Evolutionary conservation across 108 stramenopile genomes (phyloP), one percentile per base, ranked within the genome.

Genomic region (Fistulifera solaris): DNA sequence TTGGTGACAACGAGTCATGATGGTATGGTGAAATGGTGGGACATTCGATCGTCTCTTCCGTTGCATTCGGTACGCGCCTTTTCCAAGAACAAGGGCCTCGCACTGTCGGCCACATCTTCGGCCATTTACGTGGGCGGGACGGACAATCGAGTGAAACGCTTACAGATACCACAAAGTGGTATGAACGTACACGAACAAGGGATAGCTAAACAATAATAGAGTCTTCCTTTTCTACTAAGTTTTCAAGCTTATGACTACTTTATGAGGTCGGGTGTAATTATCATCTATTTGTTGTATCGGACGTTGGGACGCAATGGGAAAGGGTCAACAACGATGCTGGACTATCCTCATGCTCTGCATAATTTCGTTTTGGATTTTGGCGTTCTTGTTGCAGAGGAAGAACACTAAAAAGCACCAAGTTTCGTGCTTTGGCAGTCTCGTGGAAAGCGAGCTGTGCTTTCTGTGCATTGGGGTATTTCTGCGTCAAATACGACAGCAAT

Each of bases 21-120:
- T 70, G 94, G 94, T 5, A 82, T 77, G 18, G 58, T 95, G 22
- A 94, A 94, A 62, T 65, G 91, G 10, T 95, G 94, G 94, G 94
- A 95, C 67, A 94, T 92, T 50, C 83, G 94, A 6, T 94, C 91
- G 15, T 78, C 82, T 14, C 66, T 90, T 27, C 94, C 94, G 5
- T 69, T 95, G 64, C 85, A 92, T 67, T 90, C 87, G 17, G 83
- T 93, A n/a, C 73, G 68, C 38, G 90, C 80, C n/a, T 83, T 86
- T 55, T 45, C 58, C 2, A 85, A 83, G 61, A 75, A 83, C 23
- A 89, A 89, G 73, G 75, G 78, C 0, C 58, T 89, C 6, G 16
- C 19, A 17, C 19, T 21, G 4, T 45, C 44, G 11, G 11, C 19
- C 4, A 21, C 21, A 17, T 17, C 16, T 45, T 17, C 19, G 3